phyloP scores from a whole-genome alignment of 805 yeast genomes.

The Wickerhamomyces silvicola region DNA sequence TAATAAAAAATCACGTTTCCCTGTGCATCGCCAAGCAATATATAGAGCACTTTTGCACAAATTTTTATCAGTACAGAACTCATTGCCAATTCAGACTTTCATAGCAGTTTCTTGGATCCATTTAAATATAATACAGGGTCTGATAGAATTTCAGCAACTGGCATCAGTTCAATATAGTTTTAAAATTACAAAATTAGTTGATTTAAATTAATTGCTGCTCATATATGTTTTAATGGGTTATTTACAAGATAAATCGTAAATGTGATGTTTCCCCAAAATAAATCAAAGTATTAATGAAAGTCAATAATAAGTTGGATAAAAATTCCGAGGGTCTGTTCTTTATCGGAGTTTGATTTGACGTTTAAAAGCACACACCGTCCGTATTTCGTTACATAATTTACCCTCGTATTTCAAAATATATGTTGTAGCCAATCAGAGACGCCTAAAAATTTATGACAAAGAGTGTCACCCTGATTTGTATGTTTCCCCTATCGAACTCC shows the following conservation, averaged over 20 bases:
- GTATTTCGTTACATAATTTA: no score
- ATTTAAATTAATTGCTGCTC: slow-evolving; percentile 71
- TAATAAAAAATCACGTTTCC: slow-evolving; percentile 10
- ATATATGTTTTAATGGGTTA: slow-evolving; percentile 91
- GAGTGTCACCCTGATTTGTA: no score
- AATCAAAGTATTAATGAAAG: slow-evolving; percentile 68
- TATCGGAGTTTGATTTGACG: no score
- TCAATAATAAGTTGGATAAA: not conserved
- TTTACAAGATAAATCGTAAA: no score
- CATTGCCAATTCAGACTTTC: slow-evolving; percentile 7
- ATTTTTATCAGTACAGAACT: slow-evolving; percentile 12
- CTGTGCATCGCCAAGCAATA: slow-evolving; percentile 21
- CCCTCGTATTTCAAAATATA: no score
- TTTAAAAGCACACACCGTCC: no score
- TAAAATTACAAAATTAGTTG: slow-evolving; percentile 50
- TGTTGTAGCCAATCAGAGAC: no score
- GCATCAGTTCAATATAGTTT: slow-evolving; percentile 70
- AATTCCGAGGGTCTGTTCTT: not conserved
- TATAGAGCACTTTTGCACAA: slow-evolving; percentile 1
- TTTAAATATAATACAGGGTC: slow-evolving; percentile 55
- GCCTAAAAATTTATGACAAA: no score
- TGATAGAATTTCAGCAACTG: slow-evolving; percentile 90
- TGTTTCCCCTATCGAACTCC: no score
- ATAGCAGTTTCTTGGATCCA: slow-evolving; percentile 3
- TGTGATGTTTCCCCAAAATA: no score